Conservation (phyloP, 495 filamentous ascomycete species). For the Talaromyces wortmannii region DNA sequence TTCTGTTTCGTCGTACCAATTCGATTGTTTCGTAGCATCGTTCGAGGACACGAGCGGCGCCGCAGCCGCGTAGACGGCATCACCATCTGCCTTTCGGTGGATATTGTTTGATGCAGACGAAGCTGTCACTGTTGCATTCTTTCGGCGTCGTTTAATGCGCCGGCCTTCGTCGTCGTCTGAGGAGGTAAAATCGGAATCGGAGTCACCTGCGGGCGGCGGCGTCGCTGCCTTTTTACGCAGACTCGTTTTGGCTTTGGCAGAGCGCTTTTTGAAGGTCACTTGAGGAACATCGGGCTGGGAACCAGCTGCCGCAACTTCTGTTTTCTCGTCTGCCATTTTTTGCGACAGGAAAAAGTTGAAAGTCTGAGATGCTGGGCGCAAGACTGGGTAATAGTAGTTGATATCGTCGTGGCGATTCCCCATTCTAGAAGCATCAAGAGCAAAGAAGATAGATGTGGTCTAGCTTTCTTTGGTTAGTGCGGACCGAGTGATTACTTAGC, state of each 20-base stretch:
- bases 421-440: background rate
- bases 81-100: conserved; percentile 29
- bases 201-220: conserved; percentile 58
- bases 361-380: no score
- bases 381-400: background rate
- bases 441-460: no score
- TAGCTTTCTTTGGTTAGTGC: no score
- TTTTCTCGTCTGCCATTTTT: conserved; percentile 1
- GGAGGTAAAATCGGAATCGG: conserved; percentile 61
- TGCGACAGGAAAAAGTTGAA: no score
- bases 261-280: conserved; percentile 76
- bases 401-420: background rate
- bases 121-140: conserved; percentile 54
- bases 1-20: conserved; percentile 77
- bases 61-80: conserved; percentile 43
- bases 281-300: conserved; percentile 8
- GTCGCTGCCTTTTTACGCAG: conserved; percentile 79
- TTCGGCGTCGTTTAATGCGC: conserved; percentile 71
- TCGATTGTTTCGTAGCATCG: conserved; percentile 88
- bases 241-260: conserved; percentile 65
- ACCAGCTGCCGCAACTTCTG: background rate
- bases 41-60: conserved; percentile 56
- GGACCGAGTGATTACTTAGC: background rate
- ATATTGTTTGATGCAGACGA: conserved; percentile 37
- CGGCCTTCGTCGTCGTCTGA: conserved; percentile 68